Conservation (phyloP, 139 green algal species). For the Limnomonas spitsbergensis region DNA sequence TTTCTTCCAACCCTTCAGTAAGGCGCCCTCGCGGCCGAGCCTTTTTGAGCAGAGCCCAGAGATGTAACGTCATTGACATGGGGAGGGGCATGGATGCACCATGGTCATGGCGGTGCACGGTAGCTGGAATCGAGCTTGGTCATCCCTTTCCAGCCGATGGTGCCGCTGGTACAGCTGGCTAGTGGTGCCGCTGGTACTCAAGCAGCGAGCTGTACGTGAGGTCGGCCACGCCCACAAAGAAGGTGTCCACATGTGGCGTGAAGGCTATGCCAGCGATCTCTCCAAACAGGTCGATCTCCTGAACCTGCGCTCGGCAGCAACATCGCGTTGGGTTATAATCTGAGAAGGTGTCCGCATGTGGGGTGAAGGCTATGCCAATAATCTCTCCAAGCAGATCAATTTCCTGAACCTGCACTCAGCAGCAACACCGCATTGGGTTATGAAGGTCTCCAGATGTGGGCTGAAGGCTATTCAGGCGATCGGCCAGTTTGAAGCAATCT, state of each 20-base stretch:
- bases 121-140: too few relatives aligned
- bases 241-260: slow-evolving; percentile 48
- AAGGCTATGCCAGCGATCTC: slow-evolving; percentile 72
- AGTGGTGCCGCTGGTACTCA: slow-evolving; percentile 4
- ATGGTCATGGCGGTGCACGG: too few relatives aligned
- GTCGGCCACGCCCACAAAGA: slow-evolving; percentile 69
- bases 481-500: too few relatives aligned
- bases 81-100: too few relatives aligned
- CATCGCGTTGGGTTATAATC: too few relatives aligned
- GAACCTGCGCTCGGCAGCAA: slow-evolving; percentile 22
- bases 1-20: too few relatives aligned
- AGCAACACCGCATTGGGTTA: too few relatives aligned
- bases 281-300: slow-evolving; percentile 86
- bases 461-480: slow-evolving; percentile 67
- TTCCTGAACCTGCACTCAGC: slow-evolving; percentile 48
- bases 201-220: slow-evolving; percentile 13
- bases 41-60: too few relatives aligned
- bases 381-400: slow-evolving; percentile 86
- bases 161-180: too few relatives aligned
- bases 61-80: too few relatives aligned
- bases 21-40: too few relatives aligned
- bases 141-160: too few relatives aligned
- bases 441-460: slow-evolving; percentile 54
- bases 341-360: slow-evolving; percentile 53
- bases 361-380: slow-evolving; percentile 67